These are phyloP conservation scores for Cruciata laevipes DNA, from an alignment of 257 asterid species.

Conservation along the genomic window DNA sequence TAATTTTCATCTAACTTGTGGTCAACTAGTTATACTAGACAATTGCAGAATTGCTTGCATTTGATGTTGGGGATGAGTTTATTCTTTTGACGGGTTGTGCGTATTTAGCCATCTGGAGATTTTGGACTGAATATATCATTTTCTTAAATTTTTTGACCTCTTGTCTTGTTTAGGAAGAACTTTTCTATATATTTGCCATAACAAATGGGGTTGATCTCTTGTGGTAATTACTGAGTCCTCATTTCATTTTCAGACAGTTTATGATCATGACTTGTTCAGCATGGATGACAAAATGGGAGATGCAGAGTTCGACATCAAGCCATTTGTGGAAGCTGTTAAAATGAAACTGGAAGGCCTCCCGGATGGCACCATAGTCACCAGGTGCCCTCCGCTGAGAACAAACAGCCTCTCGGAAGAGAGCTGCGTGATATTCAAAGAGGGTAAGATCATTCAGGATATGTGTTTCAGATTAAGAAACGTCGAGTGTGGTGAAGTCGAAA, in stretches of 20 bases:
- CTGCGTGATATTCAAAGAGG: constrained; percentile 28
- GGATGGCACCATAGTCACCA: constrained; percentile 29
- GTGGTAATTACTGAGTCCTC: not conserved
- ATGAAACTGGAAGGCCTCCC: constrained; percentile 33
- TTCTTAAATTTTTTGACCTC: too few relatives aligned
- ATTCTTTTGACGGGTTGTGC: too few relatives aligned
- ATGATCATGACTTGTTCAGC: constrained; percentile 43
- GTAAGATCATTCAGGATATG: constrained; percentile 35
- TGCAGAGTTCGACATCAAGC: constrained; percentile 35
- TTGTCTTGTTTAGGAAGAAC: not conserved
- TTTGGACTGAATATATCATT: too few relatives aligned
- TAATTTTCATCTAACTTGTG: too few relatives aligned
- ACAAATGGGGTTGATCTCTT: not conserved
- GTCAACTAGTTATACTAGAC: too few relatives aligned
- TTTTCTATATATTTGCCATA: not conserved
- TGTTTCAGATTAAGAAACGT: constrained; percentile 40
- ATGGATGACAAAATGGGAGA: constrained; percentile 51
- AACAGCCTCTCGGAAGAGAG: constrained; percentile 40
- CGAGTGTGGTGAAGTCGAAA: constrained; percentile 44
- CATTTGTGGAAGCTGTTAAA: constrained; percentile 34
- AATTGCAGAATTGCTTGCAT: too few relatives aligned
- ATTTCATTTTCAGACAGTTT: constrained; percentile 34
- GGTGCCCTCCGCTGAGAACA: constrained; percentile 27
- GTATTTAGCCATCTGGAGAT: too few relatives aligned
- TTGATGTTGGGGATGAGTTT: too few relatives aligned